These are phyloP conservation scores for Hymenoscyphus infarciens DNA, from an alignment of 2,329 filamentous ascomycete species.

Conservation along the genomic window DNA sequence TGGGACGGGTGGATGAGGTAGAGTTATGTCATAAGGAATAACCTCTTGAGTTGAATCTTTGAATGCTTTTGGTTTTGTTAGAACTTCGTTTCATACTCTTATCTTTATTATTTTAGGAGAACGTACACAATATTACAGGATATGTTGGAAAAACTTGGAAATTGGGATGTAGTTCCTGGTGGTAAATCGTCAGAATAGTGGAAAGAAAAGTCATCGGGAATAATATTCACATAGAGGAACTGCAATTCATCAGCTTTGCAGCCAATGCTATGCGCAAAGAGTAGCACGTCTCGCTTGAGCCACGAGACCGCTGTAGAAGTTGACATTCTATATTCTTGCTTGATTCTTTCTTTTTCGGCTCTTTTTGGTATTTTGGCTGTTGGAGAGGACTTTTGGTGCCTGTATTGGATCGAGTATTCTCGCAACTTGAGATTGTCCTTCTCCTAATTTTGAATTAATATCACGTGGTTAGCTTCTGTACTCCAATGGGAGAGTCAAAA, in stretches of 20 bases:
- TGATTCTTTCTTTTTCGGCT: neutral
- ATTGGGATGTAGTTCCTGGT: constrained; percentile 9
- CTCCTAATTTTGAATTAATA: too few relatives aligned
- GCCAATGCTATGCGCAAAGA: constrained; percentile 11
- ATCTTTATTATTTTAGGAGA: neutral
- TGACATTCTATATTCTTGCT: constrained; percentile 2
- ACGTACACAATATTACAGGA: constrained; percentile 12
- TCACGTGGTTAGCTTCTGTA: too few relatives aligned
- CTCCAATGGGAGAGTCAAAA: too few relatives aligned
- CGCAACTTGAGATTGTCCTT: too few relatives aligned
- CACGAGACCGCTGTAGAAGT: constrained; percentile 7
- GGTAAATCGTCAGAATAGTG: neutral
- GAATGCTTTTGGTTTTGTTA: constrained; percentile 5
- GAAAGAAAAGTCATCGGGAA: neutral
- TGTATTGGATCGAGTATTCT: too few relatives aligned
- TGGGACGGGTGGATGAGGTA: constrained; percentile 10
- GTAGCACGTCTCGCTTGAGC: constrained; percentile 9
- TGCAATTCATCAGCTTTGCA: constrained; percentile 11
- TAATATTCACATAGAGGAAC: constrained; percentile 11
- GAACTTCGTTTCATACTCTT: neutral
- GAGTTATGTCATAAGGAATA: constrained; percentile 6
- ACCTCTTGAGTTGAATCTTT: constrained; percentile 11
- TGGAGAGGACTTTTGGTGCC: too few relatives aligned
- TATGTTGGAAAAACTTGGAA: constrained; percentile 13
- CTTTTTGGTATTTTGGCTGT: neutral